Evolutionary conservation across 2,329 filamentous ascomycete species (phyloP), one percentile per base, ranked within the genome.

Genomic region (Rachicladosporium sp.): DNA sequence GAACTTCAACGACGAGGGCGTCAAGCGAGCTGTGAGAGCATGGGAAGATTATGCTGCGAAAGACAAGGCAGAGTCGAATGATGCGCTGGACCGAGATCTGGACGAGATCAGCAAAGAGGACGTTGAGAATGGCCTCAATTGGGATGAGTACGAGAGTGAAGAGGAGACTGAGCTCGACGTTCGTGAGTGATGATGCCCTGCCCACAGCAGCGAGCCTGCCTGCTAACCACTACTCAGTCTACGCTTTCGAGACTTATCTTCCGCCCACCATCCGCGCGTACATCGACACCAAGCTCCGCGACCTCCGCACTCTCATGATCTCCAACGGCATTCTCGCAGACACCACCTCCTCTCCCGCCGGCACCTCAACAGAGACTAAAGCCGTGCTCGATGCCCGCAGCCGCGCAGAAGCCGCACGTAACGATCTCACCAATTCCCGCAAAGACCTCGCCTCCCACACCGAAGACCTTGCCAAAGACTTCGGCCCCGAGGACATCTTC

Each of bases 1-100:
- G 44, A 96, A 98, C 65, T 96, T 96, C 71, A 98, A 98, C 60
- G 91, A 98, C 46, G 91, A 96, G 62, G 91, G 91, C 46, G 91
- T 98, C 51, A 98, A 98, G 71, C 75, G 84, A 12, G 91, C 91
- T 4, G 87, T 98, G 38, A 81, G 89, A 58, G 75, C 79, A 5
- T 98, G 82, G 76, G 89, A 98, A 58, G 87, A 98, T 57, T 96
- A 95, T 57, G 81, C 86, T 27, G 89, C 87, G 10, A 75, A 78
- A 41, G 73, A 78, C 44, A 68, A 65, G 27, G 47, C 43, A n/a
- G 52, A 53, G 23, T 64, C 71, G 6, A 69, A 76, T 35, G 60
- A 71, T n/a, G 69, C 71, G 6, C 72, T 79, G 34, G 73, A 79
- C 30, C 67, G 71, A 19, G 85, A 94, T 49, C 63, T 94, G 10